phyloP scores from a whole-genome alignment of 495 filamentous ascomycete species.

The Echria macrotheca region DNA sequence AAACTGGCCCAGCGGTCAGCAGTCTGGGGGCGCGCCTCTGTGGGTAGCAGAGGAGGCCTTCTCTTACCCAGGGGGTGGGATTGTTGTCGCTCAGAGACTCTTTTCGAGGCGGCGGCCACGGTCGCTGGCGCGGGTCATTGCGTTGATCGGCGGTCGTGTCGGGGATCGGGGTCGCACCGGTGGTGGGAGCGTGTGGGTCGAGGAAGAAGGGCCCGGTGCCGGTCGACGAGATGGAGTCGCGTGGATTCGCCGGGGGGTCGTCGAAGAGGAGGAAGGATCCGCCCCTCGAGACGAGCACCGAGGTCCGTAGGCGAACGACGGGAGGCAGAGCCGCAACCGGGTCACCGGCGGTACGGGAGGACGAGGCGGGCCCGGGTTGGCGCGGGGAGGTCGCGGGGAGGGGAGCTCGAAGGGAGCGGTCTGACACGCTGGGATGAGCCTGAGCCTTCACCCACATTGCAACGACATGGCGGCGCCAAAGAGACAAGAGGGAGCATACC shows the following conservation, averaged over 20 bases:
- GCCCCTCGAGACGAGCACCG: slow-evolving; percentile 18
- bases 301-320: neutral
- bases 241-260: slow-evolving; percentile 22
- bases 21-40: neutral
- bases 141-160: slow-evolving; percentile 18
- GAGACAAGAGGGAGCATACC: slow-evolving; percentile 16
- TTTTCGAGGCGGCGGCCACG: slow-evolving; percentile 36
- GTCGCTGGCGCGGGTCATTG: slow-evolving; percentile 32
- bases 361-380: slow-evolving; percentile 7
- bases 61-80: slow-evolving; percentile 33
- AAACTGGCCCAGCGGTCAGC: slow-evolving; percentile 24
- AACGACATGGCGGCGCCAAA: slow-evolving; percentile 10
- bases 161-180: slow-evolving; percentile 8
- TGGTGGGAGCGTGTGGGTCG: slow-evolving; percentile 22
- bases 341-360: slow-evolving; percentile 3
- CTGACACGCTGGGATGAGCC: slow-evolving; percentile 21
- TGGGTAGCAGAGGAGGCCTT: neutral
- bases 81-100: slow-evolving; percentile 32
- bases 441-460: slow-evolving; percentile 28
- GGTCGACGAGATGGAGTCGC: slow-evolving; percentile 41
- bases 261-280: slow-evolving; percentile 27
- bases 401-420: slow-evolving; percentile 15
- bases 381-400: slow-evolving; percentile 8
- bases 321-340: slow-evolving; percentile 6
- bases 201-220: slow-evolving; percentile 45